Conservation (phyloP, 352 stramenopile genomes). For the Aphanomyces euteiches region DNA sequence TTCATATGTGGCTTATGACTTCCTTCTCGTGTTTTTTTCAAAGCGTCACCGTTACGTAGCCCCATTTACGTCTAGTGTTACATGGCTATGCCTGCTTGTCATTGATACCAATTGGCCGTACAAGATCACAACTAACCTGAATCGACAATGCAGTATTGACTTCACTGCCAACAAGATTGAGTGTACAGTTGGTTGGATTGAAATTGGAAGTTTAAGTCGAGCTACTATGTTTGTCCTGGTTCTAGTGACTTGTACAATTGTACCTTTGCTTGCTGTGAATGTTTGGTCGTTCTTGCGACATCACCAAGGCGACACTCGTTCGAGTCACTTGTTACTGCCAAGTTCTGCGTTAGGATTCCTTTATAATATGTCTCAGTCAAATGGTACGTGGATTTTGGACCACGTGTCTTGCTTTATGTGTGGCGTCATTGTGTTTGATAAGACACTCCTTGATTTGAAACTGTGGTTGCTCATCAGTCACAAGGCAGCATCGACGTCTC, state of each 20-base stretch:
- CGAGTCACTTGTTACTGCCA: neutral
- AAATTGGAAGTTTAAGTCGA: neutral
- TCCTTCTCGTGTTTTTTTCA: neutral
- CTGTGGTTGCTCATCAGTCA: neutral
- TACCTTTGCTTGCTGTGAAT: too few relatives aligned
- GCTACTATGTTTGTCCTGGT: neutral
- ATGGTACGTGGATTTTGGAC: neutral
- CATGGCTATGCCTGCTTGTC: neutral
- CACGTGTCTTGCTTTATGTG: neutral
- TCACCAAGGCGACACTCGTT: too few relatives aligned
- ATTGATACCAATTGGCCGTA: neutral
- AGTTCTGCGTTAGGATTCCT: neutral
- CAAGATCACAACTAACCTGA: neutral
- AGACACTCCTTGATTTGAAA: neutral
- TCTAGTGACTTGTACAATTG: neutral
- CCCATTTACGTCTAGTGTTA: neutral
- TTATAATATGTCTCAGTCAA: neutral
- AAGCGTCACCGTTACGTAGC: neutral
- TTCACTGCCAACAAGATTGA: neutral
- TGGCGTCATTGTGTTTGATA: neutral
- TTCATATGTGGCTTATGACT: constrained; percentile 12
- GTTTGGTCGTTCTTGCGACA: too few relatives aligned
- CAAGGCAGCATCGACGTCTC: neutral
- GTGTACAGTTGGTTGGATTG: neutral
- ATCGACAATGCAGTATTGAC: neutral